Conservation (phyloP, 768 basidiomycete species). For the Auriscalpium microsporum region DNA sequence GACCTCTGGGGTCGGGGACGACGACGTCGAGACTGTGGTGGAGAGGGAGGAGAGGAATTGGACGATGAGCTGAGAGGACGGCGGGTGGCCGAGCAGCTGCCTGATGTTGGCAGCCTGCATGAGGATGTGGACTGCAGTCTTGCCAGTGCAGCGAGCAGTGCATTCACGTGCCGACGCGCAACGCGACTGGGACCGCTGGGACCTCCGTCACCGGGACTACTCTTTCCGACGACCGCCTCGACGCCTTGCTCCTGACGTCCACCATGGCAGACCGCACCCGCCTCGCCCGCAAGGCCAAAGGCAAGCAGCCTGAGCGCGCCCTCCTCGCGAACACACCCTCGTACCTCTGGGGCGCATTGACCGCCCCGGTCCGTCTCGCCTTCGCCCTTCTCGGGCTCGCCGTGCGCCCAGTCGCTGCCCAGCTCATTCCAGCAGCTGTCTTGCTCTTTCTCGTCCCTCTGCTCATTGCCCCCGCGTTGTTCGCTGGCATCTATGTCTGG, state of each 20-base stretch:
- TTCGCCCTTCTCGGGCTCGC: slow-evolving; percentile 18
- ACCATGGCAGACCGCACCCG: not conserved
- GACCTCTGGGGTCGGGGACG: slow-evolving; percentile 44
- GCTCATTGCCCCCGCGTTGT: slow-evolving; percentile 47
- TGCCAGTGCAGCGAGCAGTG: too few species aligned
- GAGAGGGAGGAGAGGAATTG: slow-evolving; percentile 33
- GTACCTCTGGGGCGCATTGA: not conserved
- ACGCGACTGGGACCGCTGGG: not conserved
- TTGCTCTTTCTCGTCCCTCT: slow-evolving; percentile 57
- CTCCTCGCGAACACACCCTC: not conserved
- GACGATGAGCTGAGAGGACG: slow-evolving; percentile 36
- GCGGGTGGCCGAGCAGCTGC: slow-evolving; percentile 44
- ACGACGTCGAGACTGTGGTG: slow-evolving; percentile 12
- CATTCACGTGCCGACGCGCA: not conserved
- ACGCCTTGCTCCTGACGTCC: not conserved
- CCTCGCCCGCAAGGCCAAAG: not conserved
- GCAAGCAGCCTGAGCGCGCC: not conserved
- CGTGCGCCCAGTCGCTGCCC: slow-evolving; percentile 46
- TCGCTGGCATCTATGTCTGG: slow-evolving; percentile 72
- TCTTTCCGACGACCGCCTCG: not conserved
- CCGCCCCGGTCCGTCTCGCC: slow-evolving; percentile 16
- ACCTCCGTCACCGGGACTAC: not conserved
- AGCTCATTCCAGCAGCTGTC: slow-evolving; percentile 57
- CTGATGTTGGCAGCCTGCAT: slow-evolving; percentile 15
- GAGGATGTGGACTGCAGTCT: not conserved